Base-by-base conservation (phyloP, 306 rosid genomes). In the Alnus rubra region DNA sequence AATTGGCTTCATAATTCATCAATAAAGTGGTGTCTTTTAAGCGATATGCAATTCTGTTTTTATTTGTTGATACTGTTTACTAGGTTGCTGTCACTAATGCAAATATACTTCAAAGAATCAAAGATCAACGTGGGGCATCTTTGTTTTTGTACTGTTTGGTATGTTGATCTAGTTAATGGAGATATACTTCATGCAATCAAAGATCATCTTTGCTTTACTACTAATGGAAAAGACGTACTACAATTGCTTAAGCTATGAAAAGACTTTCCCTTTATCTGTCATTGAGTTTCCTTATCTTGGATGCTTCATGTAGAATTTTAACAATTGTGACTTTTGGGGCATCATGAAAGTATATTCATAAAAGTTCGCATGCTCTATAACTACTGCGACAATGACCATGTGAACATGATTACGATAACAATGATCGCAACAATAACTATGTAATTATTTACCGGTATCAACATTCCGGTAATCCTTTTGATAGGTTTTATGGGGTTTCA, bases 271-370 rank as follows among this genome's bases (percentile, higher is more conserved):
- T 5, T 54, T 48, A 9, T 69, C 28, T 14, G 76, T 44, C 55
- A 74, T 76, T 53, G 60, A 71, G 47, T 82, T 49, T 68, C 51
- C 68, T 7, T 70, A 23, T 64, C 77, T 33, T 86, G 56, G 56
- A 30, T 79, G 60, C 23, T 75, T 70, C 62, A 15, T 58, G 6
- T 19, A 65, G 50, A 53, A 69, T 78, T 84, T 59, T 18, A 28
- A 55, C 48, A 52, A 33, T 42, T 68, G 68, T 78, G 45, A 42
- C 45, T 42, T 42, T 42, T 42, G 8, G 45, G 45, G 45, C 45
- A 42, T 42, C 45, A 42, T 42, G 45, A 42, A 42, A 42, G 45
- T 42, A 42, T 42, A 5, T 53, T 78, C 56, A 11, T 28, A 70
- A 48, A 55, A 55, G 8, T 70, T 42, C 58, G 4, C 7, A 35